These are phyloP conservation scores for Vigna radiata DNA, from an alignment of 306 rosid genomes.

Conservation along the genomic window DNA sequence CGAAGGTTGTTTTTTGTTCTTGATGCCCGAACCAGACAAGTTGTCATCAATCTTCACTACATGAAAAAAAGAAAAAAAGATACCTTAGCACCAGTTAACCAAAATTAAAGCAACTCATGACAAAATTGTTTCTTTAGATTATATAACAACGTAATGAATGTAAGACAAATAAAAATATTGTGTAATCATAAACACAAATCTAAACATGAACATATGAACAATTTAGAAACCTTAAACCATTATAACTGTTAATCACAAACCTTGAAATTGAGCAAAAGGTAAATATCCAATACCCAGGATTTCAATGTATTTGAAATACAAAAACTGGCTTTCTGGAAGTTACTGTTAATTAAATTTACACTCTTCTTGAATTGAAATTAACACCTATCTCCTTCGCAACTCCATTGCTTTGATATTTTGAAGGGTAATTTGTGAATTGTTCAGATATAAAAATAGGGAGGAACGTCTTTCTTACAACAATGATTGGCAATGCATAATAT, in stretches of 20 bases:
- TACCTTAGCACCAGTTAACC: conserved; percentile 34
- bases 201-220: conserved; percentile 14
- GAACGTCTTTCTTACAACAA: not conserved
- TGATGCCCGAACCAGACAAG: conserved; percentile 51
- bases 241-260: conserved; percentile 18
- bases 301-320: conserved; percentile 6
- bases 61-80: conserved; percentile 34
- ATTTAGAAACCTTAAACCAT: conserved; percentile 31
- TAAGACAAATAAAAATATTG: conserved; percentile 29
- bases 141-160: conserved; percentile 34
- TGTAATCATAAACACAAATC: conserved; percentile 23
- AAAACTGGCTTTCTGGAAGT: conserved; percentile 10
- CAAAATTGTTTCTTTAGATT: conserved; percentile 34
- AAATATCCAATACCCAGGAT: conserved; percentile 25
- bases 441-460: conserved; percentile 1
- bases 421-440: not conserved
- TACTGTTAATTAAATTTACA: not conserved
- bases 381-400: not conserved
- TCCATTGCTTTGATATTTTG: not conserved
- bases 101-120: conserved; percentile 41
- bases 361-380: not conserved
- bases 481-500: not conserved
- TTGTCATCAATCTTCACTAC: conserved; percentile 59
- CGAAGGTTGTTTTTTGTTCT: conserved; percentile 48
- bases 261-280: conserved; percentile 16